Base-by-base conservation (phyloP, 2,329 filamentous ascomycete species). In the Beauveria bassiana region DNA sequence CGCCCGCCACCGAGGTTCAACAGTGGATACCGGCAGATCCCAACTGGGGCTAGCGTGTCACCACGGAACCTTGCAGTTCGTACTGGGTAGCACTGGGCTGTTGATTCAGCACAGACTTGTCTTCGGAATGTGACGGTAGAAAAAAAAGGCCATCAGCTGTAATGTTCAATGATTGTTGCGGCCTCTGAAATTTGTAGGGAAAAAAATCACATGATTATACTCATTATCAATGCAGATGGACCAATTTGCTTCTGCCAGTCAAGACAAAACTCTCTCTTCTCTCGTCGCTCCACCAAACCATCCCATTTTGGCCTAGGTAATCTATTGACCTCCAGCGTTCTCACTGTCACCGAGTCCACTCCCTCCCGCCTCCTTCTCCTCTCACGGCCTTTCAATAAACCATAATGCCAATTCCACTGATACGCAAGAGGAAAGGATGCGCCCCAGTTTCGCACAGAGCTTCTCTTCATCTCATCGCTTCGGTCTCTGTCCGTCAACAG, bases 361-460 rank as follows among this genome's bases (percentile, higher is more conserved):
- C 49, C 20, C 26, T 18, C 8, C 20, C 49, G 28, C 28, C 49
- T 38, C 46, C 24, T 47, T 22, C 12, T 26, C 46, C n/a, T 22
- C 45, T 46, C 22, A 34, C 34, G n/a, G 42, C 8, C 42, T 26
- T 14, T 40, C 28, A 16, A 52, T 40, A n/a, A 34, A 52, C 18
- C 24, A 31, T 20, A 40, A 28, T n/a, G 38, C 52, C 22, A 54
- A 10, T 43, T 12, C 52, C 52, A 28, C 38, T 7, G 16, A 24
- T 38, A 45, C 53, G 52, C 53, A 45, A 43, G 12, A 31, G 53
- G 53, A 22, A 55, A 55, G 9, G 53, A 55, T 55, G 34, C 40
- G 40, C 53, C 53, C 53, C 53, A 26, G 22, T 26, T 55, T 18
- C 43, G 53, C 53, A 55, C 53, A 43, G 53, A 54, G 51, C 51